phyloP scores from a whole-genome alignment of 140 eudicot genomes.

The Anethum foeniculum region DNA sequence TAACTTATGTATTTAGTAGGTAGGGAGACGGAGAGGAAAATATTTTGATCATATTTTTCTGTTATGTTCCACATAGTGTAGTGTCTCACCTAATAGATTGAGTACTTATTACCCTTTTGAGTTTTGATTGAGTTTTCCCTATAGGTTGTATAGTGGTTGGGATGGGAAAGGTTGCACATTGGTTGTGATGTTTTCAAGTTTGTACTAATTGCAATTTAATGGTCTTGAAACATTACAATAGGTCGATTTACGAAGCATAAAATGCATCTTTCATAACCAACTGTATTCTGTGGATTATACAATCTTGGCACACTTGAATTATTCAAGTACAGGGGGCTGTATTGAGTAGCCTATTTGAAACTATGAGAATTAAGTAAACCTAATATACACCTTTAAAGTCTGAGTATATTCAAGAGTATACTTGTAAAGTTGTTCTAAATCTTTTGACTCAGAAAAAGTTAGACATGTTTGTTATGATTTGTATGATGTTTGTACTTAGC shows the following conservation, averaged over 20 bases:
- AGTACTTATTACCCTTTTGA: neutral
- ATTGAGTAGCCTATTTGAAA: neutral
- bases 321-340: no score
- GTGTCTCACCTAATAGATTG: neutral
- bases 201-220: neutral
- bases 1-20: neutral
- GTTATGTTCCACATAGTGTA: neutral
- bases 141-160: neutral
- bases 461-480: neutral
- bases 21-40: neutral
- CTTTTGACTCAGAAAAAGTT: slow-evolving; percentile 18
- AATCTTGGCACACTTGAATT: neutral
- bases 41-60: neutral
- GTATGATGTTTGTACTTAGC: neutral
- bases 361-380: neutral
- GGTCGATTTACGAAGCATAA: neutral
- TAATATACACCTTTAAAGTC: neutral
- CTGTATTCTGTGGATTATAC: neutral
- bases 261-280: neutral
- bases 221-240: neutral
- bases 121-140: neutral
- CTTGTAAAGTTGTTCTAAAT: neutral
- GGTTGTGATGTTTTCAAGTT: neutral
- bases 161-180: neutral
- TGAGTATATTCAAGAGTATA: neutral